phyloP scores from a whole-genome alignment of 2,329 filamentous ascomycete species.

The Curvularia spicifera region DNA sequence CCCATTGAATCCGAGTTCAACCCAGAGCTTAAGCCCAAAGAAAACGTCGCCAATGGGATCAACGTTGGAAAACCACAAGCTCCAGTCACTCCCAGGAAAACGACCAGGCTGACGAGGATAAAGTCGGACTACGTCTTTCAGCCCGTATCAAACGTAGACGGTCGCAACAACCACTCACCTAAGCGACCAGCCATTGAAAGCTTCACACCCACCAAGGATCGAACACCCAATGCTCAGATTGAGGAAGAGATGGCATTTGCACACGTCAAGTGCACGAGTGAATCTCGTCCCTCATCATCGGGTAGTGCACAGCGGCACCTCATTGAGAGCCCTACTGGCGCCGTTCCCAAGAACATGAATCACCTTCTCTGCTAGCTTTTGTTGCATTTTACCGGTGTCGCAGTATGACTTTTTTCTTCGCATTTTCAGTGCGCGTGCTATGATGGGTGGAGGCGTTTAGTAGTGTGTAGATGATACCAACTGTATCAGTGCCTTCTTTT shows the following conservation, averaged over 20 bases:
- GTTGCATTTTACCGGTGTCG: slow-evolving; percentile 34
- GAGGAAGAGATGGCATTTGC: slow-evolving; percentile 28
- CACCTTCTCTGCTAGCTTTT: slow-evolving; percentile 27
- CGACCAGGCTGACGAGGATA: slow-evolving; percentile 31
- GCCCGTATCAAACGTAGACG: slow-evolving; percentile 37
- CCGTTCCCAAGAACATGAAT: slow-evolving; percentile 33
- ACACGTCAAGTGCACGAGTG: slow-evolving; percentile 20
- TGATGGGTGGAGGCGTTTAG: slow-evolving; percentile 31
- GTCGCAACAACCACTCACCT: slow-evolving; percentile 43
- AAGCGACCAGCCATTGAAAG: slow-evolving; percentile 37
- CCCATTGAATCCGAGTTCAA: slow-evolving; percentile 19
- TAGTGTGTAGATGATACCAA: slow-evolving; percentile 10
- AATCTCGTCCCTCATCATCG: slow-evolving; percentile 36
- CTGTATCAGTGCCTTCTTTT: slow-evolving; percentile 26
- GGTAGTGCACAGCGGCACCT: slow-evolving; percentile 32
- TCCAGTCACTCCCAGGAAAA: slow-evolving; percentile 31
- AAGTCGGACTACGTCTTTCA: slow-evolving; percentile 34
- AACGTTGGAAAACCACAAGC: slow-evolving; percentile 17
- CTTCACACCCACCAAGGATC: slow-evolving; percentile 40
- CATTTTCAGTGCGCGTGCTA: slow-evolving; percentile 9
- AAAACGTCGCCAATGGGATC: slow-evolving; percentile 23
- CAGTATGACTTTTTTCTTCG: slow-evolving; percentile 8
- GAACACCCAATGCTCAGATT: slow-evolving; percentile 38
- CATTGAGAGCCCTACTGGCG: slow-evolving; percentile 31
- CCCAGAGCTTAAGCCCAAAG: slow-evolving; percentile 19